Evolutionary conservation across 2,329 filamentous ascomycete species (phyloP).

Genomic region (Pseudocercospora fijiensis): DNA sequence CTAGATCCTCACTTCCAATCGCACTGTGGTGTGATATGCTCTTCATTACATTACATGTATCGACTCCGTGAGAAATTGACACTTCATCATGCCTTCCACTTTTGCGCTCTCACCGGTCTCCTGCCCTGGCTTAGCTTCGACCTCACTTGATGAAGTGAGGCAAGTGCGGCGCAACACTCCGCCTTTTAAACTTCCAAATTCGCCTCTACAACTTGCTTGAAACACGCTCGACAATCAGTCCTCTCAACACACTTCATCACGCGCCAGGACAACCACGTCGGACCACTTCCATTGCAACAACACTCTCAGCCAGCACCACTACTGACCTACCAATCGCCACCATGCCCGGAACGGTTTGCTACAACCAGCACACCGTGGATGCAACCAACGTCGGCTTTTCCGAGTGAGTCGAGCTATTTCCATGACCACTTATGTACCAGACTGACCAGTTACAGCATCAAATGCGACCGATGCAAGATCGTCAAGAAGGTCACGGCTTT

Average conservation of each 20-base stretch:
- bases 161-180: neutral
- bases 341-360: neutral
- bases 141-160: neutral
- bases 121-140: neutral
- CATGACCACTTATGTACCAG: neutral
- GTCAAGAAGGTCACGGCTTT: conserved; percentile 15
- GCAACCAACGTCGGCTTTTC: neutral
- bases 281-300: neutral
- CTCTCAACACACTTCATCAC: neutral
- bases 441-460: conserved; percentile 21
- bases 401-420: neutral
- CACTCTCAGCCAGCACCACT: neutral
- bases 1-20: neutral
- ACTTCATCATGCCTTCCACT: neutral
- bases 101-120: neutral
- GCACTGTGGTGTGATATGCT: neutral
- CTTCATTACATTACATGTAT: too few species aligned
- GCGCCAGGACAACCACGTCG: neutral
- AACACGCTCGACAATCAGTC: neutral
- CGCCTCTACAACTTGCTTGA: too few species aligned
- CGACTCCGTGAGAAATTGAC: neutral
- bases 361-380: neutral
- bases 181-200: neutral
- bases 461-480: conserved; percentile 20
- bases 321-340: neutral